These are phyloP conservation scores for Glonium stellatum DNA, from an alignment of 495 filamentous ascomycete genomes.

Conservation along the genomic window DNA sequence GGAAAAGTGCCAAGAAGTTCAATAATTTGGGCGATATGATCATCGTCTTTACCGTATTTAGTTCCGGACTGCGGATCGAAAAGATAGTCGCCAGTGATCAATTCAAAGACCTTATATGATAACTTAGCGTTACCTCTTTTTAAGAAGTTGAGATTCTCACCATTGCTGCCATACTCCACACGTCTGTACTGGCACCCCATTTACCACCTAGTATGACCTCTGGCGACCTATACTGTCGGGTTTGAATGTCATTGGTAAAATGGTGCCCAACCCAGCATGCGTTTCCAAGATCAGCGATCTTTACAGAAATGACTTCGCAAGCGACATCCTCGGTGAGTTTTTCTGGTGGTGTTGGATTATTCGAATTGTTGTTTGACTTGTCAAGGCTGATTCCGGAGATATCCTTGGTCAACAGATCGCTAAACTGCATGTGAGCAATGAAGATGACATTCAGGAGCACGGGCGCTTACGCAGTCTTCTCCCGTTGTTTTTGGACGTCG, in stretches of 20 bases:
- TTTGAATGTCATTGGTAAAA: slow-evolving; percentile 99
- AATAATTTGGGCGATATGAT: slow-evolving; percentile 99
- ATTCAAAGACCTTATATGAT: slow-evolving; percentile 71
- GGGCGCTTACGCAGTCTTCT: slow-evolving; percentile 82
- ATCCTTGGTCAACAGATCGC: slow-evolving; percentile 83
- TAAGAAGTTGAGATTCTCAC: slow-evolving; percentile 43
- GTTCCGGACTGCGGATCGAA: slow-evolving; percentile 99
- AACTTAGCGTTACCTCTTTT: neutral
- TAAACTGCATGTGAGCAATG: slow-evolving; percentile 34
- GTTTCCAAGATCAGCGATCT: slow-evolving; percentile 97
- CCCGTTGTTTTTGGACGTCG: slow-evolving; percentile 71
- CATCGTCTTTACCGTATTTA: slow-evolving; percentile 99
- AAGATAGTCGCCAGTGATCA: slow-evolving; percentile 97
- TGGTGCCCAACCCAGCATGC: slow-evolving; percentile 98
- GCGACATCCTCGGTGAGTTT: slow-evolving; percentile 46
- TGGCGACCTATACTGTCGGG: slow-evolving; percentile 91
- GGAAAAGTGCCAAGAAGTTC: slow-evolving; percentile 93
- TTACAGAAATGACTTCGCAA: slow-evolving; percentile 85
- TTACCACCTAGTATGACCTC: slow-evolving; percentile 96
- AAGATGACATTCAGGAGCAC: neutral
- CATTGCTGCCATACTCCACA: slow-evolving; percentile 99
- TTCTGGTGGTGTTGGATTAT: slow-evolving; percentile 40
- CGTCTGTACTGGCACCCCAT: slow-evolving; percentile 97
- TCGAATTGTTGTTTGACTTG: slow-evolving; percentile 48
- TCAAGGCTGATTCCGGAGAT: slow-evolving; percentile 93